Conservation (phyloP, 139 green algal genomes). For the Chlorella sorokiniana region DNA sequence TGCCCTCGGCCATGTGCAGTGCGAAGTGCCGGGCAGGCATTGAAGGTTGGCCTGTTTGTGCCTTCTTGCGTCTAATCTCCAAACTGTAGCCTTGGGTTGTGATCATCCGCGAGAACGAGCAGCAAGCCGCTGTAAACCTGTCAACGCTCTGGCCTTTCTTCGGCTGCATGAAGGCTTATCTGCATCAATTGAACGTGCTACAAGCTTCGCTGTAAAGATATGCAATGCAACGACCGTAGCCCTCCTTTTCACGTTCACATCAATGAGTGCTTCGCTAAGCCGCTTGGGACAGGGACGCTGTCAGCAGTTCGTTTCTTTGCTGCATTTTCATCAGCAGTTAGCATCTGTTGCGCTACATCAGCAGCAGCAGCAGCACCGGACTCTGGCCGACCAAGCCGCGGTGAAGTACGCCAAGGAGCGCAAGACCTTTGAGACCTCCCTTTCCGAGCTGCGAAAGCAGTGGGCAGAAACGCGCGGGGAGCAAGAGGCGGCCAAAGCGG, state of each 20-base stretch:
- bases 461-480: slow-evolving; percentile 12
- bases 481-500: slow-evolving; percentile 2
- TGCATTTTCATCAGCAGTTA: slow-evolving; percentile 5
- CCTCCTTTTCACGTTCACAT: not conserved
- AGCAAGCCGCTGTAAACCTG: no score
- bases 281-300: not conserved
- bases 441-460: slow-evolving; percentile 27
- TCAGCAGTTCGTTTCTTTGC: slow-evolving; percentile 12
- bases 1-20: no score
- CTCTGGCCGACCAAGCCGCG: slow-evolving; percentile 6
- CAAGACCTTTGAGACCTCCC: slow-evolving; percentile 11
- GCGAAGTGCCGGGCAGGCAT: no score
- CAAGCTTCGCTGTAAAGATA: no score
- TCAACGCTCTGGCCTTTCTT: no score
- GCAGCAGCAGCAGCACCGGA: not conserved
- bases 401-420: slow-evolving; percentile 21
- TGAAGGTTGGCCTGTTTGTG: no score
- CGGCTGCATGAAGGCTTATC: no score
- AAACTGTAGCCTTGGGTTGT: no score
- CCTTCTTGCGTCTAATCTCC: no score
- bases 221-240: no score
- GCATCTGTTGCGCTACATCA: not conserved
- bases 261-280: not conserved
- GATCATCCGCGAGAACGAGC: no score
- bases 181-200: not conserved